These are phyloP conservation scores for Mycena belliarum DNA, from an alignment of 768 basidiomycete species.

Conservation along the genomic window DNA sequence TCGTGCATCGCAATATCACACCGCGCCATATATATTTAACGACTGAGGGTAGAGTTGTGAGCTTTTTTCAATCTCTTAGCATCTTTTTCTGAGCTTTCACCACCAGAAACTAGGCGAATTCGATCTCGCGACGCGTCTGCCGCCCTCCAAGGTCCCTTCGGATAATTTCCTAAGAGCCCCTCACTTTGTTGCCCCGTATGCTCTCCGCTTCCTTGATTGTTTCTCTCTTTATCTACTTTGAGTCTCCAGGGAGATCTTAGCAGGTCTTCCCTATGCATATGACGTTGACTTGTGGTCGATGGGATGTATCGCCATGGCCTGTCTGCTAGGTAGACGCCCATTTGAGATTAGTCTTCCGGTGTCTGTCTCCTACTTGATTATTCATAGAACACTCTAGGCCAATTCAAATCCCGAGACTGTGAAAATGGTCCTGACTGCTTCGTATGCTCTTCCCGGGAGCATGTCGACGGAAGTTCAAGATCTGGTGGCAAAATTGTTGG, in stretches of 20 bases:
- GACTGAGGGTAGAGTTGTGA: conserved; percentile 40
- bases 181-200: conserved; percentile 45
- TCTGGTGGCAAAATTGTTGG: conserved; percentile 30
- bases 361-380: neutral
- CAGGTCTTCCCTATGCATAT: conserved; percentile 33
- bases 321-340: conserved; percentile 36
- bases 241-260: conserved; percentile 39
- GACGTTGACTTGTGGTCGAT: conserved; percentile 49
- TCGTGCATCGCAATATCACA: conserved; percentile 47
- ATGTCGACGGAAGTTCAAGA: conserved; percentile 27
- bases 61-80: conserved; percentile 14
- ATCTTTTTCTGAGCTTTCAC: neutral
- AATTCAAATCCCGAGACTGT: conserved; percentile 21
- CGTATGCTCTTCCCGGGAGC: conserved; percentile 27
- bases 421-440: conserved; percentile 25
- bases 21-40: conserved; percentile 42
- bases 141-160: conserved; percentile 24
- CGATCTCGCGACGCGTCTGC: conserved; percentile 33
- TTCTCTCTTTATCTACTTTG: neutral
- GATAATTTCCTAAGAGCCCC: conserved; percentile 24
- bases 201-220: neutral
- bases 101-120: conserved; percentile 49
- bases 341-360: conserved; percentile 35
- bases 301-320: conserved; percentile 41
- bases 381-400: conserved; percentile 20